A percentile compares a stretch with the other conserved stretches of the same genome.
These are phyloP conservation scores for Sclerotinia minor DNA, from an alignment of 2,329 filamentous ascomycete genomes.

Conservation along the genomic window DNA sequence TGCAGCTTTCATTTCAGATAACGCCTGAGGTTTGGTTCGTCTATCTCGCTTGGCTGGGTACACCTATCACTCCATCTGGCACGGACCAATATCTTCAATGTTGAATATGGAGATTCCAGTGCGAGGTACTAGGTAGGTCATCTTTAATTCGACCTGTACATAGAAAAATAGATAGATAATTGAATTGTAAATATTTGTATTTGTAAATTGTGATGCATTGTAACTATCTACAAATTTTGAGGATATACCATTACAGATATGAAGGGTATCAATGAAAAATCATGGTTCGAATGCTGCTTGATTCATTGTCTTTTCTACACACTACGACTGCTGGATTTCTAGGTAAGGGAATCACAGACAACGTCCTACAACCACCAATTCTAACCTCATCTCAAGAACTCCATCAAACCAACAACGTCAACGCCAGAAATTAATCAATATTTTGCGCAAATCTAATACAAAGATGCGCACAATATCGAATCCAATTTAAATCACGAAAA, in stretches of 20 bases:
- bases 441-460: slow-evolving; percentile 20
- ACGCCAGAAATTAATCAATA: slow-evolving; percentile 25
- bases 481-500: slow-evolving; percentile 35
- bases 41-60: not conserved
- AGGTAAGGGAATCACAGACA: slow-evolving; percentile 25
- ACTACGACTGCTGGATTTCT: slow-evolving; percentile 23
- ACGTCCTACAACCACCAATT: slow-evolving; percentile 26
- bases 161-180: slow-evolving; percentile 13
- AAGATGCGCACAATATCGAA: slow-evolving; percentile 25
- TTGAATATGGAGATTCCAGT: slow-evolving; percentile 21
- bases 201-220: slow-evolving; percentile 17
- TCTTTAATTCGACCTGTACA: slow-evolving; percentile 10
- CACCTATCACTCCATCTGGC: slow-evolving; percentile 8
- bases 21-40: slow-evolving; percentile 12
- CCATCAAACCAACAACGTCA: slow-evolving; percentile 25
- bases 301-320: slow-evolving; percentile 22
- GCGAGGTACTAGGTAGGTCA: not conserved
- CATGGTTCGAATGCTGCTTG: not conserved
- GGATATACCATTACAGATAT: not conserved
- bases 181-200: slow-evolving; percentile 3
- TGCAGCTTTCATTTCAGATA: slow-evolving; percentile 15
- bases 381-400: slow-evolving; percentile 19
- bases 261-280: not conserved
- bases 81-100: slow-evolving; percentile 18
- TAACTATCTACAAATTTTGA: not conserved